Evolutionary conservation across 805 yeast species (phyloP), one percentile per base, ranked within the genome.

Genomic region (Monosporozyma solicola): DNA sequence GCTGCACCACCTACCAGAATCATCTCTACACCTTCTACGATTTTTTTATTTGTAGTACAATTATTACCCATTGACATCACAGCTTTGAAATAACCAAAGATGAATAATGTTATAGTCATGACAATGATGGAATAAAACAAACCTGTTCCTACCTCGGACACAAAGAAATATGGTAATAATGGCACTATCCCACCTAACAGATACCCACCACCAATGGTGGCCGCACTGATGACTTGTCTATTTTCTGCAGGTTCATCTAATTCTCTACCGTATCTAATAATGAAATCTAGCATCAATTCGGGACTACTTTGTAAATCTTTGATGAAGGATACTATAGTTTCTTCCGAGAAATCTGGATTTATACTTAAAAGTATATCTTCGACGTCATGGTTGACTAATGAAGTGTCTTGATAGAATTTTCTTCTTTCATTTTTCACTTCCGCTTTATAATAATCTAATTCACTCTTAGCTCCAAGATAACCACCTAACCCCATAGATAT

Each of bases 401-500:
- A 85, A 44, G 83, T 83, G 58, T 79, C 80, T 55, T 79, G 79
- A 68, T 83, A 85, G 59, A 84, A 83, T 55, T 78, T 76, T 61
- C 78, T 75, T 63, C 84, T 85, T 65, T 87, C 94, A 61, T 79
- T 75, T 59, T 79, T 80, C 46, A 85, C 91, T 67, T 85, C 88
- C 22, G 84, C 77, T 51, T 76, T 74, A 67, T 85, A 86, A 68
- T 82, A 86, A 65, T 86, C 92, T 25, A 77, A 72, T 72, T 92
- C 99, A 13, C 91, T 82, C 68, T 85, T 85, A 45, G 99, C 99
- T 32, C 98, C 99, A 53, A 92, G 75, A 69, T 80, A 92, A 32
- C 99, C 99, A 54, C 99, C 99, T 52, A 92, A 80, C 8, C 99
- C 98, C 99, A 92, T 92, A 31, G 96, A 86, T 51, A 92, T 91